Evolutionary conservation across 2,329 filamentous ascomycete genomes (phyloP).

Genomic region (Pseudogymnoascus sp.): DNA sequence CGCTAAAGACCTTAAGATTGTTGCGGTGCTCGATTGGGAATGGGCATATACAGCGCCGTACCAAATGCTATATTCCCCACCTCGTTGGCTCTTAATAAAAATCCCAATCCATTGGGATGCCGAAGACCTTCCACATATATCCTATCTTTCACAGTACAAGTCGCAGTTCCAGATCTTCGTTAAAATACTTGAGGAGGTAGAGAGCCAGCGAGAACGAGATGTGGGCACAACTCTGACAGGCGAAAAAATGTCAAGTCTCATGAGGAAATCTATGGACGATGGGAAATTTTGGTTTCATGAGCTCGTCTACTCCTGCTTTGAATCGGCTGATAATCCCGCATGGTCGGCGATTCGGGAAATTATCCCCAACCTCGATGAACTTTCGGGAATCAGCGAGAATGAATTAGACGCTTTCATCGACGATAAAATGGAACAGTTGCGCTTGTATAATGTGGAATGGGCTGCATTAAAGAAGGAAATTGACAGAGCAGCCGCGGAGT

Average conservation of each 20-base stretch:
- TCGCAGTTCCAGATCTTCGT: background rate
- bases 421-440: background rate
- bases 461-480: background rate
- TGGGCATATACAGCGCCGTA: constrained; percentile 32
- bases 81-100: constrained; percentile 27
- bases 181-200: background rate
- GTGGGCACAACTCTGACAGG: background rate
- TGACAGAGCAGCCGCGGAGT: background rate
- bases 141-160: background rate
- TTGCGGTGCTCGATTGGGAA: constrained; percentile 30
- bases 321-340: constrained; percentile 10
- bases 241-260: constrained; percentile 9
- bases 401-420: background rate
- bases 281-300: constrained; percentile 14
- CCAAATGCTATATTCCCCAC: constrained; percentile 30
- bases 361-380: background rate
- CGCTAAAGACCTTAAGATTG: constrained; percentile 28
- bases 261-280: constrained; percentile 13
- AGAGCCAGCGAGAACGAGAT: background rate
- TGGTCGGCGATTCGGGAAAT: background rate
- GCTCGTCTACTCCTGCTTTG: constrained; percentile 11
- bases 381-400: background rate
- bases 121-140: background rate
- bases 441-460: background rate
- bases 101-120: constrained; percentile 11